phyloP scores from a whole-genome alignment of 768 basidiomycete species.

The Holtermannia corniformis region DNA sequence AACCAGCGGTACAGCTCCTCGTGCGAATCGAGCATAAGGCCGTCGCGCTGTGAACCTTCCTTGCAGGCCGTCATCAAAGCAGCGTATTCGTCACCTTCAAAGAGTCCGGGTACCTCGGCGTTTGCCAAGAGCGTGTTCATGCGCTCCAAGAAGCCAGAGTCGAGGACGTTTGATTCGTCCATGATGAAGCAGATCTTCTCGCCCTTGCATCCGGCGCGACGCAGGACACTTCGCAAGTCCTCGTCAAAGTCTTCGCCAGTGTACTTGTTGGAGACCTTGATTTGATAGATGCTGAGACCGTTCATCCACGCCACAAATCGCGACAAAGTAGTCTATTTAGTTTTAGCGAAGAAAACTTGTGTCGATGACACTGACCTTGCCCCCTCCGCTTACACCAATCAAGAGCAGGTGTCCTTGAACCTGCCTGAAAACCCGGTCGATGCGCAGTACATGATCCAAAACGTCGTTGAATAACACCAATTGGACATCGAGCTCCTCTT shows the following conservation, averaged over 20 bases:
- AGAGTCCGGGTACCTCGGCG: slow-evolving; percentile 99
- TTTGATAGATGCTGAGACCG: slow-evolving; percentile 96
- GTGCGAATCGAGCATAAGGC: slow-evolving; percentile 93
- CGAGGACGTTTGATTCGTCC: slow-evolving; percentile 99
- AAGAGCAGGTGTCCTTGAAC: slow-evolving; percentile 91
- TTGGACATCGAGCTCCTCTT: slow-evolving; percentile 95
- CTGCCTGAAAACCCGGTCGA: slow-evolving; percentile 98
- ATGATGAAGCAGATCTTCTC: slow-evolving; percentile 99
- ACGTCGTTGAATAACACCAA: slow-evolving; percentile 98
- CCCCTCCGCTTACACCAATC: slow-evolving; percentile 96
- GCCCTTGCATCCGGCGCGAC: slow-evolving; percentile 92
- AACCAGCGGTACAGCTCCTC: slow-evolving; percentile 99
- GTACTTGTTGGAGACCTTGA: slow-evolving; percentile 99
- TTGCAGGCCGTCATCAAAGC: slow-evolving; percentile 99
- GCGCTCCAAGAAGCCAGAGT: slow-evolving; percentile 97
- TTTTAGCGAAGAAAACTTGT: no score
- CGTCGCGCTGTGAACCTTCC: slow-evolving; percentile 97
- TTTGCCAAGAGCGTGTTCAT: slow-evolving; percentile 99
- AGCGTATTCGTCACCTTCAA: slow-evolving; percentile 98
- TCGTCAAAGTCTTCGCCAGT: slow-evolving; percentile 98
- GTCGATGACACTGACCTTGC: slow-evolving; percentile 77
- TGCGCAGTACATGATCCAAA: slow-evolving; percentile 91
- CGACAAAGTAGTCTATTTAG: slow-evolving; percentile 86
- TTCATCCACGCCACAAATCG: slow-evolving; percentile 99
- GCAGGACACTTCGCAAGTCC: slow-evolving; percentile 86